Conservation (phyloP, 2,329 filamentous ascomycete species). For the Setomelanomma holmii region DNA sequence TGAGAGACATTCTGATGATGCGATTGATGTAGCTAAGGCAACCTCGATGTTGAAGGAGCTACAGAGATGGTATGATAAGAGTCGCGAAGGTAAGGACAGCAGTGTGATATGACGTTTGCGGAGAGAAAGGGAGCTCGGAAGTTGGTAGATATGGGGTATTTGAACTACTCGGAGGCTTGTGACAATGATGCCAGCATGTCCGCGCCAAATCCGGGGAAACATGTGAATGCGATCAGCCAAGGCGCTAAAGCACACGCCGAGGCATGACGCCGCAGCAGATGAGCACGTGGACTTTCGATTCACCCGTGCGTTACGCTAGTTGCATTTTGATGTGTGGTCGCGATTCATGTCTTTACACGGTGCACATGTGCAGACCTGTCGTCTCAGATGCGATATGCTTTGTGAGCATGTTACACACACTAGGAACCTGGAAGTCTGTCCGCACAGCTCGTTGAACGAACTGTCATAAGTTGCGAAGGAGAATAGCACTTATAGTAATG, state of each 20-base stretch:
- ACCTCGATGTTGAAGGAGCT: background rate
- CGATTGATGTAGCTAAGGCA: background rate
- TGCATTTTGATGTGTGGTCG: background rate
- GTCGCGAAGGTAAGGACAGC: too few species aligned
- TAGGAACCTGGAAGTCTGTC: too few species aligned
- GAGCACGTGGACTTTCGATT: slow-evolving; percentile 3
- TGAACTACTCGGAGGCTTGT: slow-evolving; percentile 30
- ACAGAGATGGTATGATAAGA: background rate
- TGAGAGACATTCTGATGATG: slow-evolving; percentile 41
- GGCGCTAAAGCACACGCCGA: slow-evolving; percentile 20
- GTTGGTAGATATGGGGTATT: slow-evolving; percentile 21
- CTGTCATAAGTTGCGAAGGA: too few species aligned
- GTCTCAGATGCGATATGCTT: too few species aligned
- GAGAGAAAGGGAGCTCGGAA: background rate
- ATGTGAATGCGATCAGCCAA: slow-evolving; percentile 29
- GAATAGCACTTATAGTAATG: too few species aligned
- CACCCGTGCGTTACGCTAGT: background rate
- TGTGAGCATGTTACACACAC: too few species aligned
- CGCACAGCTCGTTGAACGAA: too few species aligned
- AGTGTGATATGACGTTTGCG: slow-evolving; percentile 1
- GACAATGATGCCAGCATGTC: slow-evolving; percentile 21
- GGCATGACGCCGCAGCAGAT: slow-evolving; percentile 26
- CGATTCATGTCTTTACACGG: background rate
- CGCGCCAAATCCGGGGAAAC: slow-evolving; percentile 25
- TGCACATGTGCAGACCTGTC: too few species aligned